Conservation (phyloP, 2,329 filamentous ascomycete genomes). For the Leptographium lundbergii region DNA sequence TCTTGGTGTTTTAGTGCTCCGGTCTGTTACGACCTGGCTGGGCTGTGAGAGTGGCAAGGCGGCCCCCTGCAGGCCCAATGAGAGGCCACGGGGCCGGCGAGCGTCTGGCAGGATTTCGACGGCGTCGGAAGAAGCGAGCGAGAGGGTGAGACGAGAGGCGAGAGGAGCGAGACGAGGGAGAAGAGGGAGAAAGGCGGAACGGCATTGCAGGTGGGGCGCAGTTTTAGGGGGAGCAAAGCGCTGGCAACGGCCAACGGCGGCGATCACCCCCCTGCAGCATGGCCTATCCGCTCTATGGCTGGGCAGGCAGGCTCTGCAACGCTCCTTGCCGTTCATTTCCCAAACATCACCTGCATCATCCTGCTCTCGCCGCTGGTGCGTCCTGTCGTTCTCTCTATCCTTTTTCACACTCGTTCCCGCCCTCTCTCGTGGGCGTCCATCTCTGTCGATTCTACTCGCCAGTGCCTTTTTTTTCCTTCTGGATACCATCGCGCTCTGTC, state of each 20-base stretch:
- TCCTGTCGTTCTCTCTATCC: background rate
- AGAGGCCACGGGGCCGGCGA: no score
- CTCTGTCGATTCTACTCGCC: no score
- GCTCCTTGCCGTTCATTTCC: background rate
- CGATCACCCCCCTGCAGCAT: constrained; percentile 1
- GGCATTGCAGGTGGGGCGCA: background rate
- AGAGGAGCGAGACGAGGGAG: no score
- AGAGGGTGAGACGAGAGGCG: no score
- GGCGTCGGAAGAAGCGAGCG: no score
- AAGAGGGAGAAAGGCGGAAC: background rate
- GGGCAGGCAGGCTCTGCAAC: background rate
- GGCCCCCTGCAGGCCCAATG: no score
- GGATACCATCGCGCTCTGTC: no score
- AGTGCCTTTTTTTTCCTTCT: background rate
- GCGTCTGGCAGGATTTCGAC: no score
- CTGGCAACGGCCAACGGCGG: background rate
- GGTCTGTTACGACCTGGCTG: background rate
- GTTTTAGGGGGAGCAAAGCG: background rate
- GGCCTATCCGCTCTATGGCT: background rate
- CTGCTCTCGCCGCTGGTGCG: background rate
- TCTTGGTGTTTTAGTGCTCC: background rate
- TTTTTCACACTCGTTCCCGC: background rate
- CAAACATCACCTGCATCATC: background rate
- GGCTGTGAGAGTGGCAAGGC: no score
- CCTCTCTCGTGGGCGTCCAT: no score